Evolutionary conservation across 2,329 filamentous ascomycete genomes (phyloP).

Genomic region (Gremmenia infestans): DNA sequence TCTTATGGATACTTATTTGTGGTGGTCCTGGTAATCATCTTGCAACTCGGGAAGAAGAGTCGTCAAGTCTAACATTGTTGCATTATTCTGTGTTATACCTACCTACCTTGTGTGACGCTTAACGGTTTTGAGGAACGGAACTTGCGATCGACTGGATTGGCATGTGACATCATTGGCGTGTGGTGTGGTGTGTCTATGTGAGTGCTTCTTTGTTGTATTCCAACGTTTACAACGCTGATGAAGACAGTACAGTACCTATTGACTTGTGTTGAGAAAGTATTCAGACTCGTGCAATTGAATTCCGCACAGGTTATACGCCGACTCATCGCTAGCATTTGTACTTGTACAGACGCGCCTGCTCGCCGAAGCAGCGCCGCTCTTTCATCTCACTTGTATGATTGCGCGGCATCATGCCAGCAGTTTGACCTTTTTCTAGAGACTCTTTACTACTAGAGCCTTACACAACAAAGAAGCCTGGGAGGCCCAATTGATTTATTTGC

Average conservation of each 20-base stretch:
- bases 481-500: constrained; percentile 1
- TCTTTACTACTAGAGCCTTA: not conserved
- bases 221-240: not conserved
- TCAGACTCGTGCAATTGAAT: not conserved
- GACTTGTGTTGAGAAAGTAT: not conserved
- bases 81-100: no score
- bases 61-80: no score
- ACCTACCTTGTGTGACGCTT: no score
- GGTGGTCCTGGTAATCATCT: no score
- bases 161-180: constrained; percentile 11
- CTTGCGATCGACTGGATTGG: not conserved
- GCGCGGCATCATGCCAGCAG: not conserved
- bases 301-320: not conserved
- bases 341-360: not conserved
- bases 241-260: not conserved
- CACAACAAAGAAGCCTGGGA: not conserved
- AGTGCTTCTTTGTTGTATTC: not conserved
- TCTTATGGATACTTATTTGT: no score
- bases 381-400: not conserved
- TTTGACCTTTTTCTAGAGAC: not conserved
- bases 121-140: no score
- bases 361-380: not conserved
- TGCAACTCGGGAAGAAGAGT: no score
- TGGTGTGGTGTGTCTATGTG: not conserved
- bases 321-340: not conserved